phyloP scores from a whole-genome alignment of 2,329 filamentous ascomycete species.

The Alternaria burnsii region DNA sequence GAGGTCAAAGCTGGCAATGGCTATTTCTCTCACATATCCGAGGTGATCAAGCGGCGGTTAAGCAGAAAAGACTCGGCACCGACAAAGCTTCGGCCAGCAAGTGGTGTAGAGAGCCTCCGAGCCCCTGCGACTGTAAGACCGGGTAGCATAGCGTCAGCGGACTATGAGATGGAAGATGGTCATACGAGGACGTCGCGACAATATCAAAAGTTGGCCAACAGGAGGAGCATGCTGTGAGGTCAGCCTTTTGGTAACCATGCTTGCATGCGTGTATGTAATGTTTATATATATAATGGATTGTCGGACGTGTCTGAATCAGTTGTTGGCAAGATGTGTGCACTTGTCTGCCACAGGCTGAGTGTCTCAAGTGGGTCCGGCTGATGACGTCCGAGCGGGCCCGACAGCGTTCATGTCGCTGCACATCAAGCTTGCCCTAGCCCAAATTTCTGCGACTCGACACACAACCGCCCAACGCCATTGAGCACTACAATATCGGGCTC shows the following conservation, averaged over 20 bases:
- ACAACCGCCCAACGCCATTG: constrained; percentile 28
- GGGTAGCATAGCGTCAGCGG: constrained; percentile 29
- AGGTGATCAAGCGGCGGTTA: constrained; percentile 18
- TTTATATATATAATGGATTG: constrained; percentile 3
- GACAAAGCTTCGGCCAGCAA: constrained; percentile 29
- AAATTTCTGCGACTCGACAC: constrained; percentile 26
- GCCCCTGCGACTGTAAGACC: constrained; percentile 24
- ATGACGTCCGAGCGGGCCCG: neutral
- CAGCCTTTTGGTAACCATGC: neutral
- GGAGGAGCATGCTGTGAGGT: constrained; percentile 48
- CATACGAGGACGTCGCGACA: constrained; percentile 43
- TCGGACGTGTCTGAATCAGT: neutral
- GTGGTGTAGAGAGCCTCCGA: constrained; percentile 27
- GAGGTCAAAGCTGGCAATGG: neutral
- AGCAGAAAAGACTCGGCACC: constrained; percentile 20
- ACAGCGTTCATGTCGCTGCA: constrained; percentile 13
- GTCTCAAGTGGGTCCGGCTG: neutral
- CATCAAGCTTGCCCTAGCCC: constrained; percentile 9
- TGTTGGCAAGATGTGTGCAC: neutral
- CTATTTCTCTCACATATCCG: constrained; percentile 10
- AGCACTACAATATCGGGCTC: constrained; percentile 12
- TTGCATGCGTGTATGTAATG: neutral
- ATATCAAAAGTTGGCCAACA: constrained; percentile 48
- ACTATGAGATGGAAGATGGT: constrained; percentile 48
- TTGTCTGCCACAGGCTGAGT: no score